Conservation (phyloP, 805 yeast genomes). For the Schizosaccharomyces japonicus region DNA sequence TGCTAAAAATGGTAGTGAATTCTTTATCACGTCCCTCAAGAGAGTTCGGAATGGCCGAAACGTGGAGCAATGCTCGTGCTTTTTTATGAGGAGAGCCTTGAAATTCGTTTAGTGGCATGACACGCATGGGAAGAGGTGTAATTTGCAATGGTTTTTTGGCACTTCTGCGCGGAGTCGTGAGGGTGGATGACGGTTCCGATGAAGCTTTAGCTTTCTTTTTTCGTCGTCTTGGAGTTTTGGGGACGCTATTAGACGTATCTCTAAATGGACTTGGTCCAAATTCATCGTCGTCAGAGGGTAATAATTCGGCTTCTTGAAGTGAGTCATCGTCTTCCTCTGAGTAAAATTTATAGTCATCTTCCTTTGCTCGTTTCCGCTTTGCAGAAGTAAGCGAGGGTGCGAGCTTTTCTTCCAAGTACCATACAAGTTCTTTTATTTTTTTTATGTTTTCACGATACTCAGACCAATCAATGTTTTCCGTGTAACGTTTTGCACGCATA, state of each 20-base stretch:
- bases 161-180: neutral
- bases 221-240: neutral
- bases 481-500: neutral
- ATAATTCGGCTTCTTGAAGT: neutral
- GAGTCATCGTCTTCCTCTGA: neutral
- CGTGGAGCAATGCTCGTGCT: constrained; percentile 17
- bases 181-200: no score
- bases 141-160: neutral
- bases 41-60: constrained; percentile 21
- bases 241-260: neutral
- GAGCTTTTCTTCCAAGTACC: neutral
- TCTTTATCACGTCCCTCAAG: constrained; percentile 77
- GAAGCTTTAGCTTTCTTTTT: no score
- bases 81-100: constrained; percentile 10
- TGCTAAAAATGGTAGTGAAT: constrained; percentile 41
- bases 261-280: neutral
- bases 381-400: neutral
- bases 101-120: constrained; percentile 6
- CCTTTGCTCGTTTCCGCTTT: neutral
- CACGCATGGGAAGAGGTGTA: constrained; percentile 10
- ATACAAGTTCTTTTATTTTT: neutral
- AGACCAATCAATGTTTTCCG: constrained; percentile 1
- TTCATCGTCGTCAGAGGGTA: neutral
- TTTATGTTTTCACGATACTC: neutral
- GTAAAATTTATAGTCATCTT: neutral